Base-by-base conservation (phyloP, 1,284 basidiomycete genomes). In the Leccinum huronense region DNA sequence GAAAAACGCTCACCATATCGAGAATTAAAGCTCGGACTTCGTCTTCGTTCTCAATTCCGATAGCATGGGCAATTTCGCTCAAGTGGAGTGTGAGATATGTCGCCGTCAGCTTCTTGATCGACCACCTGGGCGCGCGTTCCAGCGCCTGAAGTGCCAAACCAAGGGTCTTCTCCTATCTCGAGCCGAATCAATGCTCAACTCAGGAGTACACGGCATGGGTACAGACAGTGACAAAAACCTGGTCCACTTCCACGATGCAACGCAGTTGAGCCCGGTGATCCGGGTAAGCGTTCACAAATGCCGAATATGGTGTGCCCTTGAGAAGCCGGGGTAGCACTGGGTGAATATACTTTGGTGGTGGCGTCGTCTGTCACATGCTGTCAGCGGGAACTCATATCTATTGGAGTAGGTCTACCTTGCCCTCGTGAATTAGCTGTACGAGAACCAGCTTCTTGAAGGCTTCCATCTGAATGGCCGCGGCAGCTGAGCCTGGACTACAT, bases 401-500 rank as follows among this genome's bases (percentile, higher is more conserved):
- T 3, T 11, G 4, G 45, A 45, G 2, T 1, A 55, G 61, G 1
- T 79, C 36, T 36, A 89, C 88, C 79, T 86, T 86, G 42, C 92
- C 93, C 64, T 86, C 81, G 14, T 83, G 78, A 59, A 95, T 88
- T 31, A 95, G 76, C 70, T 94, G 91, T 7, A 93, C 83, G 5
- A 95, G 79, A 8, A 85, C 77, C 48, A 93, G 78, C 77, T 94
- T 94, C 80, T 95, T 95, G 72, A 90, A 80, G 0, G 93, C 93
- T 70, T 95, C 93, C 69, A 94, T 75, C 73, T 96, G 94, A 6
- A 95, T 80, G 3, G 88, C 86, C 1, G 86, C 83, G 0, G 87
- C 84, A 1, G 80, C 80, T 1, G 83, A 79, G 0, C 87, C 86
- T 0, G 94, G 94, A 54, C 87, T 85, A 40, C 86, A 86, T 38